Percentiles rank a stretch among this genome's conserved stretches.
These are phyloP conservation scores for Penicillium italicum DNA, from an alignment of 2,329 filamentous ascomycete species.

Conservation along the genomic window DNA sequence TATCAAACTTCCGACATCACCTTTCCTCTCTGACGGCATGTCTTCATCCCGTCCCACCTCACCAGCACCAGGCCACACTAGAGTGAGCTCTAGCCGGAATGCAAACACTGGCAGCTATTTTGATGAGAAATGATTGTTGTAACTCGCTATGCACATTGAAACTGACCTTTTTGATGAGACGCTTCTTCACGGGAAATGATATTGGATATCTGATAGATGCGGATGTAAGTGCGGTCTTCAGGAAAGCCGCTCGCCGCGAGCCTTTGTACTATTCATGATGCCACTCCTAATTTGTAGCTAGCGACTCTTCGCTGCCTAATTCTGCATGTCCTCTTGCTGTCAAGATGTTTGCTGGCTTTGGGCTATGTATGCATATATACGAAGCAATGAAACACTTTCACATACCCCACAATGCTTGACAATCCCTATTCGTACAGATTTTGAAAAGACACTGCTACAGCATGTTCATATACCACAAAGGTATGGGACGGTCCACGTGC, in stretches of 20 bases:
- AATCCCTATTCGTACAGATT: not conserved
- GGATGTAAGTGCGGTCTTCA: not conserved
- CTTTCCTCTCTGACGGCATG: conserved; percentile 47
- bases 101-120: conserved; percentile 38
- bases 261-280: not conserved
- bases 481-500: conserved; percentile 3
- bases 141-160: not conserved
- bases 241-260: not conserved
- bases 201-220: conserved; percentile 19
- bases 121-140: conserved; percentile 29
- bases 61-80: conserved; percentile 48
- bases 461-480: not conserved
- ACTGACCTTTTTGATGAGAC: not conserved
- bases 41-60: conserved; percentile 54
- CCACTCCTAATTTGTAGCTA: conserved; percentile 2
- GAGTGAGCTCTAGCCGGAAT: conserved; percentile 40
- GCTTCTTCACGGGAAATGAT: conserved; percentile 9
- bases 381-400: conserved; percentile 23
- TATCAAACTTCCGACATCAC: conserved; percentile 46
- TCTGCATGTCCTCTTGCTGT: not conserved
- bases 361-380: conserved; percentile 28
- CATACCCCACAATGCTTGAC: conserved; percentile 3
- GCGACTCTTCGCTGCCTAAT: conserved; percentile 3
- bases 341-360: conserved; percentile 8
- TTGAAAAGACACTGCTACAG: not conserved